phyloP scores from a whole-genome alignment of 2,329 filamentous ascomycete species.

The Tolypocladium paradoxum region DNA sequence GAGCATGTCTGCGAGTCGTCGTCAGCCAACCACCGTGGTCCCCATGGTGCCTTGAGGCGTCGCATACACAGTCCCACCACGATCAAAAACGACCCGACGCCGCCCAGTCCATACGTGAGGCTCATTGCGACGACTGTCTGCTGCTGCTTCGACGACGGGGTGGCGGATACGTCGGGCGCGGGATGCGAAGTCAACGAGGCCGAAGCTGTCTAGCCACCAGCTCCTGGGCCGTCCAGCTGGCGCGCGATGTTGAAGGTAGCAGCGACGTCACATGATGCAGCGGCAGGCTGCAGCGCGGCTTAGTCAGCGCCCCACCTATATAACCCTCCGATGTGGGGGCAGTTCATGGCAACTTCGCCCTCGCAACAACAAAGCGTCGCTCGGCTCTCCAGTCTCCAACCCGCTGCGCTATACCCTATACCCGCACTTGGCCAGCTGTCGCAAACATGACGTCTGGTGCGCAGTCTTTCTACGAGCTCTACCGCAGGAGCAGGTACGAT shows the following conservation, averaged over 20 bases:
- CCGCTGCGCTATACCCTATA: not conserved
- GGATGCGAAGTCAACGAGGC: not conserved
- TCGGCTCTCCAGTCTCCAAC: not conserved
- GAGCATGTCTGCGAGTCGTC: slow-evolving; percentile 69
- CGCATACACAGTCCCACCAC: slow-evolving; percentile 70
- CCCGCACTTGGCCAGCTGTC: not conserved
- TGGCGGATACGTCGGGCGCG: not conserved
- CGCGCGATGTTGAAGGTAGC: not conserved
- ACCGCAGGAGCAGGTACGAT: slow-evolving; percentile 90
- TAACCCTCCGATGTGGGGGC: not conserved
- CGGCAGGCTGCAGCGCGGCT: not conserved
- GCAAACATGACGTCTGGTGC: slow-evolving; percentile 34
- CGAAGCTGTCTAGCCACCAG: not conserved
- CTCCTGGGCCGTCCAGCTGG: not conserved
- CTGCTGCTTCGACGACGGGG: not conserved
- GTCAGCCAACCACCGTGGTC: slow-evolving; percentile 3
- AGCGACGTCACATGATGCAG: slow-evolving; percentile 26
- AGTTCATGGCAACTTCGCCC: not conserved
- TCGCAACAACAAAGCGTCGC: not conserved
- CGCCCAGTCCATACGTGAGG: slow-evolving; percentile 60
- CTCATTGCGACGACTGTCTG: slow-evolving; percentile 44
- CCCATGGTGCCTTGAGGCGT: slow-evolving; percentile 6
- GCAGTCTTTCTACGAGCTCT: slow-evolving; percentile 80
- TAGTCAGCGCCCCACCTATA: not conserved
- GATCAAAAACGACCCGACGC: slow-evolving; percentile 55